Base-by-base conservation (phyloP, 2,329 filamentous ascomycete species). In the Colletotrichum agaves region DNA sequence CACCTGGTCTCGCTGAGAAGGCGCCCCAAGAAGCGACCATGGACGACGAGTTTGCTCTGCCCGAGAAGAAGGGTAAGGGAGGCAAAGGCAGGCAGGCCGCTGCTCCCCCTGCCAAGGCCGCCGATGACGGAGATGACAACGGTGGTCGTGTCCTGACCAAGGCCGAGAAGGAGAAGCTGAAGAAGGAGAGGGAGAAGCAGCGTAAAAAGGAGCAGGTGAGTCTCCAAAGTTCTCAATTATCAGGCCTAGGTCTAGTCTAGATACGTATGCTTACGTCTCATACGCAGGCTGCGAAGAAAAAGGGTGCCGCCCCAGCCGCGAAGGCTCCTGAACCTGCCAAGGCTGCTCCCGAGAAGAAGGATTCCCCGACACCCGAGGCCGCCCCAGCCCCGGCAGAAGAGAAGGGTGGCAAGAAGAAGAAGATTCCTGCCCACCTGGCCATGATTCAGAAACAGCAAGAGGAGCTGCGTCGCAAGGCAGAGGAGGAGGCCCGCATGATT, bases 151-250 rank as follows among this genome's bases (percentile, higher is more conserved):
- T 98, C 55, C 90, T 98, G 82, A 97, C 93, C 43, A 99, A 98
- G 88, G 96, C 97, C 66, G 94, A 99, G 83, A 99, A 99, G 84
- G 96, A 99, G 80, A 97, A 93, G 81, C 86, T 95, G 76, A 98
- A 95, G 87, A 99, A 98, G 83, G 96, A 99, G 84, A 90, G 93
- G 69, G 96, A 99, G 84, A 99, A 99, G 89, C 93, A 96, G 83
- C 88, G 94, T 73, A 99, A 99, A 84, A 99, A 94, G 89, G 96
- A 99, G 81, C 92, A 98, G 88, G 93, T 96, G 70, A 55, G 74
- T 65, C n/a, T 52, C 43, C 39, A 41, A 15, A 23, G 50, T 15
- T 53, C 11, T 19, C 35, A 11, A 15, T 27, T 2, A 27, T 27
- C 27, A 27, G 27, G 27, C 6, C 8, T 27, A 27, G 27, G 27